Evolutionary conservation across 2,329 filamentous ascomycete genomes (phyloP).

Genomic region (Ceratocystis ficicola): DNA sequence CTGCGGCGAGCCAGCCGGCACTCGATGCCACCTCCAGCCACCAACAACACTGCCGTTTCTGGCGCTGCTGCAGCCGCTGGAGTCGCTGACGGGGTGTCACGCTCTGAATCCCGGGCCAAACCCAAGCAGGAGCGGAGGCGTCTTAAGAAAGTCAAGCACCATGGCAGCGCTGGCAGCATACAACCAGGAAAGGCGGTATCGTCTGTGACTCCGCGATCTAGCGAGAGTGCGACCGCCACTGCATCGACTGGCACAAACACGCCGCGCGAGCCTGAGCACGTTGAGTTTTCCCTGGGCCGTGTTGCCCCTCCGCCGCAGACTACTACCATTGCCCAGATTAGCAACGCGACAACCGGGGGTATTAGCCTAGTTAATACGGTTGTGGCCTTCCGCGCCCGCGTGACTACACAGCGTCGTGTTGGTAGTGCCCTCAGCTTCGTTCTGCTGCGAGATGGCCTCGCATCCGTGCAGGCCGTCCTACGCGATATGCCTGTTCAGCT

Average conservation of each 20-base stretch:
- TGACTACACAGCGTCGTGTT: slow-evolving; percentile 70
- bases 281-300: slow-evolving; percentile 6
- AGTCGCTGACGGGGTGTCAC: background rate
- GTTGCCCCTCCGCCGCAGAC: slow-evolving; percentile 29
- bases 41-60: background rate
- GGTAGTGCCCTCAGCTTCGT: slow-evolving; percentile 75
- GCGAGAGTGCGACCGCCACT: background rate
- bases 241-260: background rate
- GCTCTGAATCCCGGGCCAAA: background rate
- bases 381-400: slow-evolving; percentile 35
- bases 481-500: slow-evolving; percentile 42
- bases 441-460: slow-evolving; percentile 70
- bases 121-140: background rate
- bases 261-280: background rate
- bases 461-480: slow-evolving; percentile 75
- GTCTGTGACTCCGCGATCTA: background rate
- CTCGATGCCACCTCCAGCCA: background rate
- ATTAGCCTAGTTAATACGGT: slow-evolving; percentile 25
- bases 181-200: background rate
- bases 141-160: background rate
- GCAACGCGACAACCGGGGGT: slow-evolving; percentile 29
- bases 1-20: slow-evolving; percentile 6
- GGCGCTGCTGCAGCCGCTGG: background rate
- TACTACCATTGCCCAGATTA: slow-evolving; percentile 32
- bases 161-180: background rate